Evolutionary conservation across 2,329 filamentous ascomycete genomes (phyloP).

Genomic region (Biscogniauxia mediterranea): DNA sequence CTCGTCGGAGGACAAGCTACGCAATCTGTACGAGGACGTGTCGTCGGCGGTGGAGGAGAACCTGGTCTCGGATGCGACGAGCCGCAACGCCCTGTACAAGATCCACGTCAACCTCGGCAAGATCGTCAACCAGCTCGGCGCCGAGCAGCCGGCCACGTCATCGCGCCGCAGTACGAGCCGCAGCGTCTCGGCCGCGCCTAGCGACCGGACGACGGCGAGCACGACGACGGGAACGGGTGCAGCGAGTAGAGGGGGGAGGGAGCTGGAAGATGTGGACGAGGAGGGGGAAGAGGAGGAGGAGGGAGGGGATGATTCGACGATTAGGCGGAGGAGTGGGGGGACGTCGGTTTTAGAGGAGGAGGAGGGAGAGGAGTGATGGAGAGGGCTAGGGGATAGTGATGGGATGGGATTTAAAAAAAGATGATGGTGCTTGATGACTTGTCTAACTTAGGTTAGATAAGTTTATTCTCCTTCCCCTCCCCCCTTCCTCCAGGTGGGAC

Average conservation of each 20-base stretch:
- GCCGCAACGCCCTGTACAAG: conserved; percentile 65
- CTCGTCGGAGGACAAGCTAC: conserved; percentile 57
- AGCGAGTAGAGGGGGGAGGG: conserved; percentile 4
- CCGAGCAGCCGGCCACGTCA: conserved; percentile 31
- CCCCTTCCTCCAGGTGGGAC: too few species aligned
- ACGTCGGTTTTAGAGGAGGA: conserved; percentile 14
- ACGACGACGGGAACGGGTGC: conserved; percentile 2
- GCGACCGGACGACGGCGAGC: conserved; percentile 7
- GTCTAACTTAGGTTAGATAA: too few species aligned
- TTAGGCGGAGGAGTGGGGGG: conserved; percentile 5
- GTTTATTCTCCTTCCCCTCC: too few species aligned
- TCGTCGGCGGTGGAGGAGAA: conserved; percentile 62
- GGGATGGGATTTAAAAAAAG: neutral
- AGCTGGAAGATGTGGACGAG: conserved; percentile 17
- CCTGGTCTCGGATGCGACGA: conserved; percentile 58
- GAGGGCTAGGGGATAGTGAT: neutral
- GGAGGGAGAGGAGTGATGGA: conserved; percentile 3
- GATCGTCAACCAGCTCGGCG: conserved; percentile 59
- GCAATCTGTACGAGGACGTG: conserved; percentile 57
- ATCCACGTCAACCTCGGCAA: conserved; percentile 66
- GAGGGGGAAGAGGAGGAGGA: conserved; percentile 12
- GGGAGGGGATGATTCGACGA: conserved; percentile 13
- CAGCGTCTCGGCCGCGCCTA: conserved; percentile 15
- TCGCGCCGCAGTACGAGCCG: conserved; percentile 19
- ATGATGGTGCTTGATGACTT: neutral